These are phyloP conservation scores for Phialemonium atrogriseum DNA, from an alignment of 2,329 filamentous ascomycete species.

Conservation along the genomic window DNA sequence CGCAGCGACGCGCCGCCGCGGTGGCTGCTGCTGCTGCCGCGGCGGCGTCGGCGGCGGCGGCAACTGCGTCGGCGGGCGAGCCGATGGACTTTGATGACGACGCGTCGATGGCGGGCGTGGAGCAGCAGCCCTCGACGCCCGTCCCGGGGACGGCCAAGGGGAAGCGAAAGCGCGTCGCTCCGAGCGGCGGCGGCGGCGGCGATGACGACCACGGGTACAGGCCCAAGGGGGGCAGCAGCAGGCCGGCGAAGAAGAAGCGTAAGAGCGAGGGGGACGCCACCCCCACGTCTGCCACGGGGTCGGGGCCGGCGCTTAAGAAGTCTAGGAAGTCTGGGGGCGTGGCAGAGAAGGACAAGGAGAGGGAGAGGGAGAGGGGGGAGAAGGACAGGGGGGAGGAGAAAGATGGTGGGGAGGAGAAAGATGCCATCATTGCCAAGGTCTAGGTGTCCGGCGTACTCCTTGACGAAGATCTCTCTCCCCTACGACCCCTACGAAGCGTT, in stretches of 20 bases:
- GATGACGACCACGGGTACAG: conserved; percentile 53
- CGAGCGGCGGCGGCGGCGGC: no score
- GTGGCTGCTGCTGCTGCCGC: neutral
- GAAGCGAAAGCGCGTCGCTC: conserved; percentile 41
- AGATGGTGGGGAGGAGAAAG: conserved; percentile 21
- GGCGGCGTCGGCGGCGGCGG: neutral
- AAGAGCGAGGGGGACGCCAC: conserved; percentile 40
- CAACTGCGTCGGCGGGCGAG: neutral
- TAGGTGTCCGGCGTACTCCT: no score
- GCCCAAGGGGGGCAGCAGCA: conserved; percentile 45
- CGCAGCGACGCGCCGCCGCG: neutral
- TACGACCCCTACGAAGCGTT: no score
- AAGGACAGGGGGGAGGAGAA: neutral
- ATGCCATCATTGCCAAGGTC: no score
- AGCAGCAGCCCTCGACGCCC: conserved; percentile 14
- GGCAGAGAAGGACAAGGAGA: conserved; percentile 3
- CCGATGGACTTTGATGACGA: conserved; percentile 13
- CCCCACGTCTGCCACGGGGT: conserved; percentile 16
- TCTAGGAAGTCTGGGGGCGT: conserved; percentile 23
- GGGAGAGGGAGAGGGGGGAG: conserved; percentile 2
- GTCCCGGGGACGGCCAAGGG: conserved; percentile 28
- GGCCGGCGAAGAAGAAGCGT: conserved; percentile 49
- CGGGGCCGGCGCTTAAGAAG: conserved; percentile 13
- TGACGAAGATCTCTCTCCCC: no score
- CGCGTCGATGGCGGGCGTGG: conserved; percentile 19